A percentile compares a stretch with the other conserved stretches of the same genome.
phyloP scores from a whole-genome alignment of 2,329 filamentous ascomycete species.

The Phyllosticta citribraziliensis region DNA sequence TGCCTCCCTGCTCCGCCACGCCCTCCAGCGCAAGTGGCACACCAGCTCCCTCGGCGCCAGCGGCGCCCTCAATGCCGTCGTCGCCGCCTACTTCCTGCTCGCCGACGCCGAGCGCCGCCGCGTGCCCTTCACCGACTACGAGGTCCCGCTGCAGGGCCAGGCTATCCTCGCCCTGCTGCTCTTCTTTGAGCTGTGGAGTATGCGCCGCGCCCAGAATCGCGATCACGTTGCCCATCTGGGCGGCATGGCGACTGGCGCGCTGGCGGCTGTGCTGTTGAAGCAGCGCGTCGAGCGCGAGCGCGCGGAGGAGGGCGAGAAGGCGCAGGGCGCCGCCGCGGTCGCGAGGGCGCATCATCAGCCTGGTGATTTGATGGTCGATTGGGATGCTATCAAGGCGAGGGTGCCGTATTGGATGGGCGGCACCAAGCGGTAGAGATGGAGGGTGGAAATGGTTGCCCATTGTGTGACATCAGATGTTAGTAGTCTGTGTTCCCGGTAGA shows the following conservation, averaged over 20 bases:
- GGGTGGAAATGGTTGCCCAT: not conserved
- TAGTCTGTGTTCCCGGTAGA: not conserved
- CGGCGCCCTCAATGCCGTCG: constrained; percentile 26
- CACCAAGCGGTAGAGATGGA: not conserved
- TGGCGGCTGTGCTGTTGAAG: constrained; percentile 20
- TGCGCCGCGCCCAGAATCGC: constrained; percentile 8
- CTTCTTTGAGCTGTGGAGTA: constrained; percentile 11
- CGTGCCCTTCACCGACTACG: constrained; percentile 15
- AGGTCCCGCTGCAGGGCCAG: not conserved
- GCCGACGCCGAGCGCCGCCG: constrained; percentile 22
- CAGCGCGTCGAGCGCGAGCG: constrained; percentile 16
- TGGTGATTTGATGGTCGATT: constrained; percentile 6
- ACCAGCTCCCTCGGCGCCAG: constrained; percentile 24
- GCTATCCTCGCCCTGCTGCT: not conserved
- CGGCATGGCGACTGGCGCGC: constrained; percentile 20
- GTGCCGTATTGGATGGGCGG: not conserved
- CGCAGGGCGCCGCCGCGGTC: constrained; percentile 1
- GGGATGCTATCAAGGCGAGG: constrained; percentile 4
- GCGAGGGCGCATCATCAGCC: not conserved
- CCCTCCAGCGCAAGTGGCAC: constrained; percentile 17
- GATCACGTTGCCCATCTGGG: constrained; percentile 30
- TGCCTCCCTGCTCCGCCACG: constrained; percentile 17
- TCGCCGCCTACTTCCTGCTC: constrained; percentile 21
- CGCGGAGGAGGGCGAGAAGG: constrained; percentile 3
- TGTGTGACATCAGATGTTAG: too few relatives aligned